These are phyloP conservation scores for Lichtheimia corymbifera DNA, from an alignment of 371 early-diverging fungal species.

Conservation along the genomic window DNA sequence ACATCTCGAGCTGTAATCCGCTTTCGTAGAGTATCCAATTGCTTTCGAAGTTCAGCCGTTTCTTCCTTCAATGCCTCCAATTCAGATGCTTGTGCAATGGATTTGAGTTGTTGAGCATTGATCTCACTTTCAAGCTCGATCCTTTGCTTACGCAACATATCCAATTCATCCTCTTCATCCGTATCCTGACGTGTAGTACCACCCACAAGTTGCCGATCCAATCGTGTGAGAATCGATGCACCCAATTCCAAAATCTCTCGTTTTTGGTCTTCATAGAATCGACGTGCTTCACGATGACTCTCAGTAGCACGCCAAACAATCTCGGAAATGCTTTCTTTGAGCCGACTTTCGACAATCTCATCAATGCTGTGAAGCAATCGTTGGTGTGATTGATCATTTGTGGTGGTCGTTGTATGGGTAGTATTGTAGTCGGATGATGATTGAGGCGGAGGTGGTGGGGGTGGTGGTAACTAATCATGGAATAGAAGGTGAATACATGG, in stretches of 20 bases:
- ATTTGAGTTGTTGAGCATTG: conserved; percentile 15
- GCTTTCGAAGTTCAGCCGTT: conserved; percentile 17
- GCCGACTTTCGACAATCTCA: conserved; percentile 21
- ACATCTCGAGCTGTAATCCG: conserved; percentile 8
- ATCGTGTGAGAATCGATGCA: conserved; percentile 16
- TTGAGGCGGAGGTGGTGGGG: neutral
- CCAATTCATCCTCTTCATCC: conserved; percentile 15
- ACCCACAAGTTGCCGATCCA: conserved; percentile 14
- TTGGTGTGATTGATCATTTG: conserved; percentile 12
- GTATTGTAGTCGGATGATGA: neutral
- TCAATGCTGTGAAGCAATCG: conserved; percentile 24
- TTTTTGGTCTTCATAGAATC: conserved; percentile 43
- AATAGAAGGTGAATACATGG: neutral
- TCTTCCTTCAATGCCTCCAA: conserved; percentile 21
- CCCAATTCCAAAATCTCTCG: conserved; percentile 36
- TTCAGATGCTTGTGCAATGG: conserved; percentile 27
- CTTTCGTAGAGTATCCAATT: conserved; percentile 5
- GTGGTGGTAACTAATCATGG: neutral
- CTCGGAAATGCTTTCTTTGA: conserved; percentile 33
- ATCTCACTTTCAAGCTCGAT: conserved; percentile 27
- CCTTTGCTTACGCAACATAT: conserved; percentile 15
- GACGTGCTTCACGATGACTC: conserved; percentile 29
- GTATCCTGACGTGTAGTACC: conserved; percentile 1
- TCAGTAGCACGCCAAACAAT: conserved; percentile 35
- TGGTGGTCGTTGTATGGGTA: neutral